Evolutionary conservation across 441 rosid species (phyloP).

Genomic region (Populus tomentosa): DNA sequence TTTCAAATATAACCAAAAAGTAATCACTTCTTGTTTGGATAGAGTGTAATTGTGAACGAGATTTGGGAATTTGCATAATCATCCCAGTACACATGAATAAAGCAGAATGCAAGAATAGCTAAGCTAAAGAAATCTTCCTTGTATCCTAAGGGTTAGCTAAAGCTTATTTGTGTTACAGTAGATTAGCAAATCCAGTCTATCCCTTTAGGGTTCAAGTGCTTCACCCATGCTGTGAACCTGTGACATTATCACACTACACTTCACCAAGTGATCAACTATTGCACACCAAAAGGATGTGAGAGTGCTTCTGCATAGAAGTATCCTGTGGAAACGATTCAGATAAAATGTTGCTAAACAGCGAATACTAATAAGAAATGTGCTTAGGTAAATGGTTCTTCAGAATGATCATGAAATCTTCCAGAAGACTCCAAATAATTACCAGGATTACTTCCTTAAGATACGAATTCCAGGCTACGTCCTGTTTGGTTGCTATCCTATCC

Average conservation of each 20-base stretch:
- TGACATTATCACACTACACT: neutral
- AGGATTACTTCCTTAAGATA: neutral
- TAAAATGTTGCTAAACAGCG: neutral
- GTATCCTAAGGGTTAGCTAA: neutral
- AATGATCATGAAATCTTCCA: no score
- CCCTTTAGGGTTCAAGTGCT: neutral
- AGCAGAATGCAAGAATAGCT: slow-evolving; percentile 4
- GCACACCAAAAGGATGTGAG: neutral
- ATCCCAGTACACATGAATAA: no score
- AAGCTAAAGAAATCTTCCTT: neutral
- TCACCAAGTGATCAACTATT: neutral
- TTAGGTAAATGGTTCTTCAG: no score
- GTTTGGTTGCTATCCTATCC: neutral
- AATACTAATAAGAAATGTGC: no score
- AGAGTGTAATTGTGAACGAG: neutral
- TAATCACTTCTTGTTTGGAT: neutral
- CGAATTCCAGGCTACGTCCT: neutral
- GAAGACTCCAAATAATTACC: neutral
- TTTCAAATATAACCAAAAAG: neutral
- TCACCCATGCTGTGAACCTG: neutral
- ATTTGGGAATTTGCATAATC: neutral
- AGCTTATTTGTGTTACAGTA: neutral
- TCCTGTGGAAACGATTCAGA: neutral
- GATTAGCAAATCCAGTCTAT: neutral
- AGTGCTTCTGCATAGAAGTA: neutral